Base-by-base conservation (phyloP, 225 moss, liverwort and hornwort species). In the Pseudoscleropodium purum region DNA sequence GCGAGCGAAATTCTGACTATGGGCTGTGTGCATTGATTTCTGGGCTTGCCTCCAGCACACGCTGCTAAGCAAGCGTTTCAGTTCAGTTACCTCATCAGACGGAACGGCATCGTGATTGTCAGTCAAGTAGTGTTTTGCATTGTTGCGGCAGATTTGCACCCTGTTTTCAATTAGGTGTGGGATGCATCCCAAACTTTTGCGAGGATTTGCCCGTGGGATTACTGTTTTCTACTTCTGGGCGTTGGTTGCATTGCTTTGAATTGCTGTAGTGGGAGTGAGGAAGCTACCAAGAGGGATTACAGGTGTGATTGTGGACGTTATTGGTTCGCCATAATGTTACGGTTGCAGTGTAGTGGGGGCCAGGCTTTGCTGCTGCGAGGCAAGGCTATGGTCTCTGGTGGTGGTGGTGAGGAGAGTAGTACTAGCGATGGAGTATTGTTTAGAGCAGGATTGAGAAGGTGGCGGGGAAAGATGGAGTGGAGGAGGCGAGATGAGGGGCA, bases 391-490 rank as follows among this genome's bases (percentile, higher is more conserved):
- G 62, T 78, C 80, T 75, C 85, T 56, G 75, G 54, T 64, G 61
- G 69, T 64, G 61, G 69, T 81, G 70, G n/a, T 41, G 91, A 79
- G 51, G 87, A 83, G 39, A 79, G 36, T 43, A 24, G 36, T 43
- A 5, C 21, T 77, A 85, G 83, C 77, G 59, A 74, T 84, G 79
- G 82, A 45, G 87, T 81, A 18, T 15, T 34, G 65, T 73, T 67
- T 77, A 79, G 85, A 92, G 61, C 88, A 61, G 91, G 92, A 68
- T 85, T 93, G 89, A 92, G 86, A 39, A 88, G 87, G 85, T 91
- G 93, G 94, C 88, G 86, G 74, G 92, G 91, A 84, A 94, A 85
- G 90, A 82, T 93, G 90, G 92, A 88, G 70, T 90, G 94, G 94
- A 79, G 87, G 39, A 80, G 83, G 90, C 89, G 80, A 78, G 88